Evolutionary conservation across 176 grass and related monocot species (phyloP).

Genomic region (Luzula sylvatica): DNA sequence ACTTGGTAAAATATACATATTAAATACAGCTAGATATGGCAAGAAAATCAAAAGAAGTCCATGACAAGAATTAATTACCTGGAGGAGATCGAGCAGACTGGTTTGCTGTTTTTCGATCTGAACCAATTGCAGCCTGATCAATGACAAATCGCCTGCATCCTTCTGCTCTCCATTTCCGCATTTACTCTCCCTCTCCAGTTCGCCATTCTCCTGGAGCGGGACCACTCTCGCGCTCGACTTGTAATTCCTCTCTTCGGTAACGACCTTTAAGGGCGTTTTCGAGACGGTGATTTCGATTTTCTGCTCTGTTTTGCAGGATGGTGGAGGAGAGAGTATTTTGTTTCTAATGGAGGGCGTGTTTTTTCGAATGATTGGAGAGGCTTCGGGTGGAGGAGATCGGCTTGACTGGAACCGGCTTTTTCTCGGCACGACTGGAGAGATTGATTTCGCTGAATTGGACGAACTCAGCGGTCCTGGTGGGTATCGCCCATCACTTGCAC

Average conservation of each 20-base stretch:
- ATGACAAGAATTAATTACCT: constrained; percentile 37
- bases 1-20: too few relatives aligned
- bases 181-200: constrained; percentile 29
- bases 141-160: constrained; percentile 59
- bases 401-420: constrained; percentile 33
- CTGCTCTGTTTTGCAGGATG: constrained; percentile 31
- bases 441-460: constrained; percentile 21
- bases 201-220: constrained; percentile 38
- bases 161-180: constrained; percentile 29
- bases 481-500: constrained; percentile 33
- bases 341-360: constrained; percentile 45
- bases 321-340: constrained; percentile 60
- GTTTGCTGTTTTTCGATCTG: constrained; percentile 94
- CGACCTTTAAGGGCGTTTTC: constrained; percentile 44
- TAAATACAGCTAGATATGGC: constrained; percentile 11
- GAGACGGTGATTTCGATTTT: constrained; percentile 26
- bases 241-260: constrained; percentile 47
- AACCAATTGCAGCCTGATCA: constrained; percentile 82
- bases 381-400: constrained; percentile 53
- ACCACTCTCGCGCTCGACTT: constrained; percentile 70
- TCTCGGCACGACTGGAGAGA: constrained; percentile 25
- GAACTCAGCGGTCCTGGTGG: constrained; percentile 27
- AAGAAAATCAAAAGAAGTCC: background rate
- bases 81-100: constrained; percentile 80
- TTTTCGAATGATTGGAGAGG: constrained; percentile 36